Percentiles rank a stretch among this genome's conserved stretches.
Conservation (phyloP, 139 green algal species). For the Mesotaenium endlicherianum region DNA sequence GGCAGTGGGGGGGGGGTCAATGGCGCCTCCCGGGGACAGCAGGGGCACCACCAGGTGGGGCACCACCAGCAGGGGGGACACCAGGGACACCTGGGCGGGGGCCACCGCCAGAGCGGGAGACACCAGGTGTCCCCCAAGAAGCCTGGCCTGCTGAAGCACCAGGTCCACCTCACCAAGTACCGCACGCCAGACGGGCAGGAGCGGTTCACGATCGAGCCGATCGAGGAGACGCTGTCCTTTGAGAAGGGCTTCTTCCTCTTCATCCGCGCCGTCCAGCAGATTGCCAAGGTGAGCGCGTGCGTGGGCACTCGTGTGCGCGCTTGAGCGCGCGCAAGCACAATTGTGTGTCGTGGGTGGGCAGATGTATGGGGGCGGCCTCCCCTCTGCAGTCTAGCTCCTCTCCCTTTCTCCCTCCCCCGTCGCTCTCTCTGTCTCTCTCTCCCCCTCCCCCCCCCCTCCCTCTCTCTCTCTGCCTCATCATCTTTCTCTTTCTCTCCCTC, state of each 20-base stretch:
- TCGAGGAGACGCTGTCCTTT: constrained; percentile 49
- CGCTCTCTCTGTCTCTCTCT: neutral
- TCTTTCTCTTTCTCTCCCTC: neutral
- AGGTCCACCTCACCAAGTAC: constrained; percentile 43
- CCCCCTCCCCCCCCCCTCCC: neutral
- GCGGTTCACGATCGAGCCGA: constrained; percentile 36
- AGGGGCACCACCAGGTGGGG: too few species aligned
- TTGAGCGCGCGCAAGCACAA: neutral
- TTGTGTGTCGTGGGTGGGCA: too few species aligned
- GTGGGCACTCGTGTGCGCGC: neutral
- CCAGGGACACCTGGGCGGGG: too few species aligned
- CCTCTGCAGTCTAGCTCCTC: neutral
- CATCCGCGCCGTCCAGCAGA: constrained; percentile 48
- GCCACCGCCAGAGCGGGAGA: too few species aligned
- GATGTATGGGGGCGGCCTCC: neutral
- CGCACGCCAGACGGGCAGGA: neutral
- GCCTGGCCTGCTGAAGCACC: constrained; percentile 51
- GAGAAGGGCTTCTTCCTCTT: constrained; percentile 56
- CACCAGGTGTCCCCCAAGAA: too few species aligned
- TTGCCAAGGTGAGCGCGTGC: neutral
- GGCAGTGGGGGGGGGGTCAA: too few species aligned
- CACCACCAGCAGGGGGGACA: too few species aligned
- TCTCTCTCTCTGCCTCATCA: neutral
- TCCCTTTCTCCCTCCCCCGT: neutral
- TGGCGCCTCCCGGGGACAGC: too few species aligned